phyloP scores from a whole-genome alignment of 768 basidiomycete genomes.

The Collybia sordida region DNA sequence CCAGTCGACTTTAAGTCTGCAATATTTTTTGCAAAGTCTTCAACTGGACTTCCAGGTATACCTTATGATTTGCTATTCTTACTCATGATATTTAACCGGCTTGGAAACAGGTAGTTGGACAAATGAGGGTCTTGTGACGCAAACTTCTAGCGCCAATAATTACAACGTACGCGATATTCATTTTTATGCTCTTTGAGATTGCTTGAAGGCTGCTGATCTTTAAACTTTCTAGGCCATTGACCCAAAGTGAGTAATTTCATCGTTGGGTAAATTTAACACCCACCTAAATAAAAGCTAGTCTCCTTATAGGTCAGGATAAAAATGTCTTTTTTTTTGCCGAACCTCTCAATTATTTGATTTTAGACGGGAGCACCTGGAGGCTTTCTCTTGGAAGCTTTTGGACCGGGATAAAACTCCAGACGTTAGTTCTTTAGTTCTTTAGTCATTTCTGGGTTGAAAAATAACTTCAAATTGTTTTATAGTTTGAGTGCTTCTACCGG shows the following conservation, averaged over 20 bases:
- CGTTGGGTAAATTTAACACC: background rate
- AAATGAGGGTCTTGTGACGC: conserved; percentile 47
- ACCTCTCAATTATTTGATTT: background rate
- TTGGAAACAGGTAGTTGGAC: conserved; percentile 35
- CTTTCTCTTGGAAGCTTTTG: conserved; percentile 58
- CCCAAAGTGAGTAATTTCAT: conserved; percentile 38
- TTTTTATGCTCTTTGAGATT: too few species aligned
- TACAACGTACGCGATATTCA: conserved; percentile 35
- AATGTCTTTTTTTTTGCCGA: background rate
- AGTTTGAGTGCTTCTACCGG: conserved; percentile 42
- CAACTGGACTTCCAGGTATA: conserved; percentile 41
- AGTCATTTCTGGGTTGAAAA: background rate
- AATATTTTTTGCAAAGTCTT: conserved; percentile 52
- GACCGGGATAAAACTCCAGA: conserved; percentile 49
- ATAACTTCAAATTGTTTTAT: background rate
- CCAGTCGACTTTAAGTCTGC: conserved; percentile 31
- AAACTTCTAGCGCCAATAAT: conserved; percentile 34
- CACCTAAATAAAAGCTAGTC: background rate
- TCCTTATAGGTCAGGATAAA: conserved; percentile 7
- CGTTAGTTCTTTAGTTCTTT: conserved; percentile 13
- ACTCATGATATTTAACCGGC: background rate
- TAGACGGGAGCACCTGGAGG: conserved; percentile 37
- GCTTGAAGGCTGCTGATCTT: too few species aligned
- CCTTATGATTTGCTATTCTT: background rate
- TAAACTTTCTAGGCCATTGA: conserved; percentile 42